phyloP scores from a whole-genome alignment of 768 basidiomycete species.

The Mycena galericulata region DNA sequence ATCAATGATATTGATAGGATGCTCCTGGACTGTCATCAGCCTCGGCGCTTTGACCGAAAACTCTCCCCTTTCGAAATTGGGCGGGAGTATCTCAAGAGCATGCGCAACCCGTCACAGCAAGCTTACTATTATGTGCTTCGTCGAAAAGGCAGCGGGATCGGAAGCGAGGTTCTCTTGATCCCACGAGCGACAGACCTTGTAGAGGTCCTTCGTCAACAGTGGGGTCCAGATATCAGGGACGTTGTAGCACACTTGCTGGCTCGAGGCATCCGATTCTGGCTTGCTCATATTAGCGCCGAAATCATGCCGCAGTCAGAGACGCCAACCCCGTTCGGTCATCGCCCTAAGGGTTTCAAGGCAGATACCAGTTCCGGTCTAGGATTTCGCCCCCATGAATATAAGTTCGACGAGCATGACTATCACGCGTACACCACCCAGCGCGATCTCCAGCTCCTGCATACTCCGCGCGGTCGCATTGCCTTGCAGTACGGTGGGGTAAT shows the following conservation, averaged over 20 bases:
- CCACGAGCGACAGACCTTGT: neutral
- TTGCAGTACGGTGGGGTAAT: conserved; percentile 6
- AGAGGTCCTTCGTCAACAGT: neutral
- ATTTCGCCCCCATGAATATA: neutral
- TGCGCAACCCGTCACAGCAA: neutral
- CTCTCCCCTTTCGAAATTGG: neutral
- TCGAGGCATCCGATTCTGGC: neutral
- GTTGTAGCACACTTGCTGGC: neutral
- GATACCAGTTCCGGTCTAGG: neutral
- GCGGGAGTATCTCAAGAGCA: neutral
- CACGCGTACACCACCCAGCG: neutral
- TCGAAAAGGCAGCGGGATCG: neutral
- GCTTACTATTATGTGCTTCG: neutral
- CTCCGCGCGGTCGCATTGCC: neutral
- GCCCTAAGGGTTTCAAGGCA: neutral
- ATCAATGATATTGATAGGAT: neutral
- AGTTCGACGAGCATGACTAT: neutral
- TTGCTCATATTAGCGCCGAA: neutral
- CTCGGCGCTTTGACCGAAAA: neutral
- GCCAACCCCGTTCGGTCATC: neutral
- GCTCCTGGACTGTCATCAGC: neutral
- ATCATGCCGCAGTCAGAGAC: too few relatives aligned
- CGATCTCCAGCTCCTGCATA: conserved; percentile 1
- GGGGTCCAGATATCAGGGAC: neutral
- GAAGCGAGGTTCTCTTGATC: neutral